A percentile compares a stretch with the other conserved stretches of the same genome.
phyloP scores from a whole-genome alignment of 2,329 filamentous ascomycete genomes.

The Cladosporium sp. region DNA sequence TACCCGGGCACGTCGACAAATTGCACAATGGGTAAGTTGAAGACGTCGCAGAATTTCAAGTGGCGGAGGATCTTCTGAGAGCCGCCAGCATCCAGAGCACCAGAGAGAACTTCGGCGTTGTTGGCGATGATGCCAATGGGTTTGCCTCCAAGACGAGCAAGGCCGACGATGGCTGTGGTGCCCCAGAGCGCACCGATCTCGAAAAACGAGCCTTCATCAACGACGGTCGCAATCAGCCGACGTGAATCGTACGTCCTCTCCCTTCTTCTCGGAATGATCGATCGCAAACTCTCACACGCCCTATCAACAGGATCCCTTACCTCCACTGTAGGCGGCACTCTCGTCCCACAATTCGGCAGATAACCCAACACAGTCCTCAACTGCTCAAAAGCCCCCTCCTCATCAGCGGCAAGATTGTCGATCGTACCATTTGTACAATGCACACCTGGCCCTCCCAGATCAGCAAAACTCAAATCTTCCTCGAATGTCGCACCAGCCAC shows the following conservation, averaged over 20 bases:
- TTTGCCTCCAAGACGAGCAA: conserved; percentile 54
- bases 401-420: conserved; percentile 58
- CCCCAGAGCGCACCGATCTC: conserved; percentile 63
- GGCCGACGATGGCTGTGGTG: conserved; percentile 56
- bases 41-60: conserved; percentile 61
- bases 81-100: conserved; percentile 55
- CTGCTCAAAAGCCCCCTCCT: conserved; percentile 60
- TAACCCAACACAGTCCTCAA: conserved; percentile 54
- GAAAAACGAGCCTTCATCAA: conserved; percentile 57
- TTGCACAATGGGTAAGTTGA: conserved; percentile 61
- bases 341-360: conserved; percentile 54
- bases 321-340: conserved; percentile 46
- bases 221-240: conserved; percentile 53
- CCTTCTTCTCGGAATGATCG: conserved; percentile 54
- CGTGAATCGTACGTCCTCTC: conserved; percentile 59
- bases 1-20: conserved; percentile 62
- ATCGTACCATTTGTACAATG: conserved; percentile 65
- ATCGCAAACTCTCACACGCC: conserved; percentile 46
- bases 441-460: conserved; percentile 57
- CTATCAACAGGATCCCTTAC: conserved; percentile 49
- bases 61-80: conserved; percentile 58
- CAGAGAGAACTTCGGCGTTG: conserved; percentile 57
- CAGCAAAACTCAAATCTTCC: conserved; percentile 55
- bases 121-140: conserved; percentile 58
- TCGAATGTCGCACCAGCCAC: conserved; percentile 61